These are phyloP conservation scores for Xanthoconium separans DNA, from an alignment of 1,284 basidiomycete species.

Conservation along the genomic window DNA sequence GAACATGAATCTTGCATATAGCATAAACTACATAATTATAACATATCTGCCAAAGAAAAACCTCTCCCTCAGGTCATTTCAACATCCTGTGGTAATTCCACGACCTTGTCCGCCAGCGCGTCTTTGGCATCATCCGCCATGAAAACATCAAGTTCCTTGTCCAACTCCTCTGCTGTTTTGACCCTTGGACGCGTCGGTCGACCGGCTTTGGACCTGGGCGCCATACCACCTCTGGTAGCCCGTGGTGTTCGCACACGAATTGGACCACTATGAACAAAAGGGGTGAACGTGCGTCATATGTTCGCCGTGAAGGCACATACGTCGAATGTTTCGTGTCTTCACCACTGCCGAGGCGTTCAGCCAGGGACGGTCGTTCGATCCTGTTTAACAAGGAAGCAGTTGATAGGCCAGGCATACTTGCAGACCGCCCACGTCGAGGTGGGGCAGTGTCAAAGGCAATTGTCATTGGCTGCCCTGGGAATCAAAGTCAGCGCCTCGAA, in stretches of 20 bases:
- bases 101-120: conserved; percentile 16
- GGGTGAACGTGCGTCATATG: conserved; percentile 4
- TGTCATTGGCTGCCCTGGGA: conserved; percentile 77
- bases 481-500: not conserved
- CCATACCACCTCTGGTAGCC: conserved; percentile 5
- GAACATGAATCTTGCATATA: not conserved
- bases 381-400: conserved; percentile 32
- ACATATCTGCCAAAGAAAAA: conserved; percentile 1
- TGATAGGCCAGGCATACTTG: conserved; percentile 29
- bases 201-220: conserved; percentile 17
- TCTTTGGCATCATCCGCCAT: conserved; percentile 65
- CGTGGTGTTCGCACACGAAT: conserved; percentile 21
- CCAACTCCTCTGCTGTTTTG: conserved; percentile 81
- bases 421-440: conserved; percentile 36
- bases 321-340: conserved; percentile 9
- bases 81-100: conserved; percentile 41
- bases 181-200: conserved; percentile 38
- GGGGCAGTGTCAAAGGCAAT: conserved; percentile 62
- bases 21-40: conserved; percentile 25
- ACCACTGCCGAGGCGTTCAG: conserved; percentile 23
- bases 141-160: conserved; percentile 89
- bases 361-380: conserved; percentile 36
- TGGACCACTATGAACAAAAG: conserved; percentile 19
- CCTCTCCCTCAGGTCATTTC: conserved; percentile 47
- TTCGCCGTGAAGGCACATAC: conserved; percentile 5